Evolutionary conservation across 192 early-diverging fungal species (phyloP).

Genomic region (Mortierella alpina): DNA sequence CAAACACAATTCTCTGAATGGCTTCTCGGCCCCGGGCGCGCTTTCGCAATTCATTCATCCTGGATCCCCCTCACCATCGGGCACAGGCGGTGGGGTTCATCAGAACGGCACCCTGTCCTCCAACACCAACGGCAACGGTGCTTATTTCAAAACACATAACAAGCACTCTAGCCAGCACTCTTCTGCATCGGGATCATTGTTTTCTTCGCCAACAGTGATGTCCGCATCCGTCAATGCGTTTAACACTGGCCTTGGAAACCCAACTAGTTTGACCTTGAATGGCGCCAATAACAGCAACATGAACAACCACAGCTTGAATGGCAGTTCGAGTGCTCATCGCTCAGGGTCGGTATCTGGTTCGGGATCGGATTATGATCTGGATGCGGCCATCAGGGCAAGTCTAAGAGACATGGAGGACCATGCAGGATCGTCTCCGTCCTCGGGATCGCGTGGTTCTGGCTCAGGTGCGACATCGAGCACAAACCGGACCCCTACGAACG

Average conservation of each 20-base stretch:
- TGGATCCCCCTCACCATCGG: slow-evolving; percentile 32
- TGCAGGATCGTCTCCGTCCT: slow-evolving; percentile 1
- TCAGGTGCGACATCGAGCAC: slow-evolving; percentile 10
- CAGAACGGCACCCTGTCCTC: slow-evolving; percentile 27
- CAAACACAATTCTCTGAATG: slow-evolving; percentile 41
- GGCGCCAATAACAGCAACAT: slow-evolving; percentile 8
- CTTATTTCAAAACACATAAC: slow-evolving; percentile 48
- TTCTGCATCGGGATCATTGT: slow-evolving; percentile 31
- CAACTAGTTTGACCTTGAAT: slow-evolving; percentile 34
- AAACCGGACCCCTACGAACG: slow-evolving; percentile 14
- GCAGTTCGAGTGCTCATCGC: slow-evolving; percentile 1
- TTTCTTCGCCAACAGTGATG: slow-evolving; percentile 47
- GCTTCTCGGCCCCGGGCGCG: slow-evolving; percentile 45
- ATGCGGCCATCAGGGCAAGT: slow-evolving; percentile 39
- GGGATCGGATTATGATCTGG: slow-evolving; percentile 22
- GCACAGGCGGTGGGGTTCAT: neutral
- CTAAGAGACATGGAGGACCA: slow-evolving; percentile 41
- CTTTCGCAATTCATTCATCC: slow-evolving; percentile 53
- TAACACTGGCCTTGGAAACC: slow-evolving; percentile 42
- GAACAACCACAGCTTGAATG: neutral
- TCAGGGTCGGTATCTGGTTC: slow-evolving; percentile 3
- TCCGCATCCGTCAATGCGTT: slow-evolving; percentile 52
- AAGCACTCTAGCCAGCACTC: slow-evolving; percentile 52
- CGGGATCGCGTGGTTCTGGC: slow-evolving; percentile 5
- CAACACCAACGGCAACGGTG: slow-evolving; percentile 3